Percentiles rank a stretch among this genome's conserved stretches.
phyloP scores from a whole-genome alignment of 2,329 filamentous ascomycete species.

The Phialophora expanda region DNA sequence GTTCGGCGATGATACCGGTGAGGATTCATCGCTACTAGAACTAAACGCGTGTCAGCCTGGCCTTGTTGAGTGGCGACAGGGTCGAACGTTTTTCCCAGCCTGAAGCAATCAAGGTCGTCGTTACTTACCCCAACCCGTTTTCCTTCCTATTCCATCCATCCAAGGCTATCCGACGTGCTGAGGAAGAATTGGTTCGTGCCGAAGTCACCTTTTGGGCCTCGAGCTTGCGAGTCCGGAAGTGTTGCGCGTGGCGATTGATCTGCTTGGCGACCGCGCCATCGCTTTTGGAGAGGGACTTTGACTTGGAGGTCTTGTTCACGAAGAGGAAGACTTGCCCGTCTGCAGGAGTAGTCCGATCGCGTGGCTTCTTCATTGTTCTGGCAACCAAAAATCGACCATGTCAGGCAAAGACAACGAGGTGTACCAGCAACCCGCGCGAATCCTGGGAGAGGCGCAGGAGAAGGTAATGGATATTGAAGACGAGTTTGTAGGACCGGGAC shows the following conservation, averaged over 20 bases:
- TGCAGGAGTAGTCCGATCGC: constrained; percentile 16
- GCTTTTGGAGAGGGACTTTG: constrained; percentile 36
- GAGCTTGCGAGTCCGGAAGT: constrained; percentile 32
- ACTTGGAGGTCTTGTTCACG: constrained; percentile 36
- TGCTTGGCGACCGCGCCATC: constrained; percentile 34
- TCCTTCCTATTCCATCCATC: constrained; percentile 36
- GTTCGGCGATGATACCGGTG: constrained; percentile 20
- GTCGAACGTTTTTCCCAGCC: neutral
- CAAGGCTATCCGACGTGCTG: constrained; percentile 33
- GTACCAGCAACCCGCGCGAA: neutral
- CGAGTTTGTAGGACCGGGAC: neutral
- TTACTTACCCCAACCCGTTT: constrained; percentile 20
- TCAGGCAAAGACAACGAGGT: neutral
- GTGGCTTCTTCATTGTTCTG: constrained; percentile 30
- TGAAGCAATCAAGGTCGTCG: neutral
- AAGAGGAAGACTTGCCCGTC: constrained; percentile 32
- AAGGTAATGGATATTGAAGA: neutral
- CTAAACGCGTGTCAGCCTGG: constrained; percentile 18
- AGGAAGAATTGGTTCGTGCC: constrained; percentile 31
- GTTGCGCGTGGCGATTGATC: constrained; percentile 36
- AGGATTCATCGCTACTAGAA: constrained; percentile 27
- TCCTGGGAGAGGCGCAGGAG: neutral
- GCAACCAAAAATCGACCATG: constrained; percentile 7
- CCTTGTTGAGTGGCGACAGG: neutral
- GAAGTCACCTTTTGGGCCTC: constrained; percentile 30